Evolutionary conservation across 2,329 filamentous ascomycete genomes (phyloP).

Genomic region (Claviceps digitariae): DNA sequence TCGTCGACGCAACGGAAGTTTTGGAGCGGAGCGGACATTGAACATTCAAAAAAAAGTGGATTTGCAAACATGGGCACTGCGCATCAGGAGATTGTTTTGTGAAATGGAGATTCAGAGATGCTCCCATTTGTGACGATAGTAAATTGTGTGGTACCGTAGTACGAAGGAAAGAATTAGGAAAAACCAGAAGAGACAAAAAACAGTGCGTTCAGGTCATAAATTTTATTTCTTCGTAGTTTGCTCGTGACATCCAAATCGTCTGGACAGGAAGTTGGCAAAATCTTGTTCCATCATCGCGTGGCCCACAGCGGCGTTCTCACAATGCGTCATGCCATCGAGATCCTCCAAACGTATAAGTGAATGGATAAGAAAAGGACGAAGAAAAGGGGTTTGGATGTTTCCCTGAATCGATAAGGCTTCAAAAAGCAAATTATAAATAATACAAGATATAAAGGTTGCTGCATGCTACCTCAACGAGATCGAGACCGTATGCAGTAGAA

Average conservation of each 20-base stretch:
- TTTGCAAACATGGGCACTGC: too few species aligned
- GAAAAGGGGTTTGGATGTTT: not conserved
- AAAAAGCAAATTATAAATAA: not conserved
- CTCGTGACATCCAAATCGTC: not conserved
- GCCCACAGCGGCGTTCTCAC: not conserved
- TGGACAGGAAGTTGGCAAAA: not conserved
- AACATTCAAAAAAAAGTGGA: too few species aligned
- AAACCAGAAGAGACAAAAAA: not conserved
- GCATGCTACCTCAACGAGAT: not conserved
- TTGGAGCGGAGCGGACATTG: too few species aligned
- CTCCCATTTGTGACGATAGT: too few species aligned
- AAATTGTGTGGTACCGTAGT: not conserved
- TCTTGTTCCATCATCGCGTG: not conserved
- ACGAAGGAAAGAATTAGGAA: not conserved
- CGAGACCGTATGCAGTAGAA: not conserved
- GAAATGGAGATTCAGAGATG: too few species aligned
- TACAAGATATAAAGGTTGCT: not conserved
- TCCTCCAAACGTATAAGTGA: not conserved
- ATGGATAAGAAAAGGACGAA: not conserved
- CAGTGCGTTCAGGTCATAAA: slow-evolving; percentile 3
- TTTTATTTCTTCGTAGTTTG: slow-evolving; percentile 1
- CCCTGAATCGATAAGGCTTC: not conserved
- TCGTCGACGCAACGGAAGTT: too few species aligned
- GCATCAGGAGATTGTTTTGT: too few species aligned
- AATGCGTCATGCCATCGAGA: not conserved